Evolutionary conservation across 257 asterid species (phyloP).

Genomic region (Solanum chaucha): DNA sequence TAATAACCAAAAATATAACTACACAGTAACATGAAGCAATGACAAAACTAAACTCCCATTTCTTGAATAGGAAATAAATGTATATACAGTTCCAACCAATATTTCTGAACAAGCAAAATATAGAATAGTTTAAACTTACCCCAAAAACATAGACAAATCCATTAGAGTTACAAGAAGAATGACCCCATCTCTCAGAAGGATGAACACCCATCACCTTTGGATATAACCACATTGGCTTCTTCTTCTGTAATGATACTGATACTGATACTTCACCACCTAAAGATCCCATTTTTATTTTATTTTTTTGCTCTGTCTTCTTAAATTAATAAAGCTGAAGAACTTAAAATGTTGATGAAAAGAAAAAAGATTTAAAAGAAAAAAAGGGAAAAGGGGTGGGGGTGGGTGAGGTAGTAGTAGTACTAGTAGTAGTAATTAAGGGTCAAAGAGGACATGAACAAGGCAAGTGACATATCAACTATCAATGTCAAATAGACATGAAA

Average conservation of each 20-base stretch:
- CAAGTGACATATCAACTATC: conserved; percentile 91
- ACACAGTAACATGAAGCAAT: neutral
- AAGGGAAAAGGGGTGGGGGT: neutral
- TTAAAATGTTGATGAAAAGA: conserved; percentile 7
- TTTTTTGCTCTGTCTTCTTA: neutral
- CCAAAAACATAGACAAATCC: conserved; percentile 76
- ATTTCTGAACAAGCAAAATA: neutral
- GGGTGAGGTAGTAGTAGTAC: neutral
- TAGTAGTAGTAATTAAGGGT: conserved; percentile 11
- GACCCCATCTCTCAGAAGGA: conserved; percentile 99
- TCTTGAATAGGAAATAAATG: neutral
- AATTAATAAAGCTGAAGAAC: neutral
- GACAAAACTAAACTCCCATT: neutral
- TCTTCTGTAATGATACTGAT: conserved; percentile 15
- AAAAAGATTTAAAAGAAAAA: neutral
- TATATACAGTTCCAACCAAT: neutral
- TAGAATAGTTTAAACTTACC: conserved; percentile 22
- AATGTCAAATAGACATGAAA: conserved; percentile 93
- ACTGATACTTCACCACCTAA: conserved; percentile 24
- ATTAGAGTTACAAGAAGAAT: conserved; percentile 75
- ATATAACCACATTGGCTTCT: conserved; percentile 63
- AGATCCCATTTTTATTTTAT: conserved; percentile 38
- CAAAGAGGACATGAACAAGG: conserved; percentile 51
- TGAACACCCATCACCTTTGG: conserved; percentile 61
- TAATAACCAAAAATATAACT: conserved; percentile 1